phyloP scores from a whole-genome alignment of 495 filamentous ascomycete species.

The Bacidia rubella region DNA sequence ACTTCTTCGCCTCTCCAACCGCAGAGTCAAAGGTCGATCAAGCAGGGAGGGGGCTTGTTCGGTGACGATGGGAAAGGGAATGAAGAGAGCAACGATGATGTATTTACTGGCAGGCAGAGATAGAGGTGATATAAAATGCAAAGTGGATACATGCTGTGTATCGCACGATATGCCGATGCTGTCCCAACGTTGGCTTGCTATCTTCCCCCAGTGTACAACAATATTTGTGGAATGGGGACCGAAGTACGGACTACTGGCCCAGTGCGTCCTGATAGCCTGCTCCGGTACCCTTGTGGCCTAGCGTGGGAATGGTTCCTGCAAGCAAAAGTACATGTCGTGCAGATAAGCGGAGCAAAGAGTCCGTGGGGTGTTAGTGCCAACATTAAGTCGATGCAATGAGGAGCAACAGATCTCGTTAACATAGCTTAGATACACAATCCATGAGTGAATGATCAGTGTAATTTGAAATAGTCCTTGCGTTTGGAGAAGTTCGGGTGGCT shows the following conservation, averaged over 20 bases:
- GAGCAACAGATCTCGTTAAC: not conserved
- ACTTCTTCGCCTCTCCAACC: slow-evolving; percentile 34
- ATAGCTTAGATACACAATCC: not conserved
- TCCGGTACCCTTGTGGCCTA: too few relatives aligned
- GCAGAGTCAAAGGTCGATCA: slow-evolving; percentile 27
- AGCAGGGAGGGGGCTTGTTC: slow-evolving; percentile 29
- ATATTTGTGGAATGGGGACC: too few relatives aligned
- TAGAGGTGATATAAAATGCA: too few relatives aligned
- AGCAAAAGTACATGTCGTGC: not conserved
- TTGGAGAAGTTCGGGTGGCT: not conserved
- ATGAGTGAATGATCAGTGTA: not conserved
- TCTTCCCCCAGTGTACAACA: too few relatives aligned
- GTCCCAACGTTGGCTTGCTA: too few relatives aligned
- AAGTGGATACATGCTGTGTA: too few relatives aligned
- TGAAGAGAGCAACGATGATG: slow-evolving; percentile 28
- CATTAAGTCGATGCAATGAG: not conserved
- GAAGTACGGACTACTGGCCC: too few relatives aligned
- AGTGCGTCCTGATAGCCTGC: too few relatives aligned
- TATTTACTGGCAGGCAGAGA: slow-evolving; percentile 27
- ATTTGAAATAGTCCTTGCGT: not conserved
- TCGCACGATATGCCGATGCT: too few relatives aligned
- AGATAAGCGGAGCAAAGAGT: not conserved
- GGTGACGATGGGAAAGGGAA: slow-evolving; percentile 23
- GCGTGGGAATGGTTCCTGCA: not conserved
- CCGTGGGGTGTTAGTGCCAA: not conserved